These are phyloP conservation scores for Paraurostyla sp. DNA, from an alignment of 73 alveolate species.

Conservation along the genomic window DNA sequence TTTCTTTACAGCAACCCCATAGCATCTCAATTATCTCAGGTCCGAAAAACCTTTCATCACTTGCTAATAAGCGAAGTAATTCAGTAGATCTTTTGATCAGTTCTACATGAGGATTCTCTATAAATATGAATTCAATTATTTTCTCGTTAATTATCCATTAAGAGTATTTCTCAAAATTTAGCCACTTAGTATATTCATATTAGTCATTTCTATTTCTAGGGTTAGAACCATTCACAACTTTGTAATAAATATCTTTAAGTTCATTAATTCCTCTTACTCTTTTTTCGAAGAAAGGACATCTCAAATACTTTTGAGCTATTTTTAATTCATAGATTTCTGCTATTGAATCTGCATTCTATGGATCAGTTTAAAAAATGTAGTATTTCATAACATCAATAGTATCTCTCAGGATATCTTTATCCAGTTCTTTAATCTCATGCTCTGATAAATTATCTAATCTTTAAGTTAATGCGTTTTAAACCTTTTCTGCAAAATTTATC, in stretches of 20 bases:
- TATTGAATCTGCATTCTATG: constrained; percentile 1
- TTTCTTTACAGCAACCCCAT: constrained; percentile 66
- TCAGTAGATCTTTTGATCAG: constrained; percentile 55
- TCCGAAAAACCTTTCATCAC: constrained; percentile 31
- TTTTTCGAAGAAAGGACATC: constrained; percentile 80
- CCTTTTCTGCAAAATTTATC: constrained; percentile 5
- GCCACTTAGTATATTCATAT: constrained; percentile 48
- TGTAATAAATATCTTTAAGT: constrained; percentile 74
- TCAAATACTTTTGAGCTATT: constrained; percentile 70
- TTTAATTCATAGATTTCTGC: constrained; percentile 69
- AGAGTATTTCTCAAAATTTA: constrained; percentile 35
- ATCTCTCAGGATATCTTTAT: constrained; percentile 68
- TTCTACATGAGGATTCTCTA: constrained; percentile 68
- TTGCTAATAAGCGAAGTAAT: constrained; percentile 35
- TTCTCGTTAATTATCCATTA: constrained; percentile 41
- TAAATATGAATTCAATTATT: constrained; percentile 60
- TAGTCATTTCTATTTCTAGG: not conserved
- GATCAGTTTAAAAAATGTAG: constrained; percentile 11
- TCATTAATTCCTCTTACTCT: constrained; percentile 83
- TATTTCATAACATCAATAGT: not conserved
- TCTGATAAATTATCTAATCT: constrained; percentile 70
- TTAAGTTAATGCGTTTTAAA: constrained; percentile 45
- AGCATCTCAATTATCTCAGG: constrained; percentile 50
- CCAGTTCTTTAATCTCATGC: constrained; percentile 77
- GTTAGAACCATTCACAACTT: constrained; percentile 19